phyloP scores from a whole-genome alignment of 2,329 filamentous ascomycete species.

The Sphaerulina musiva region DNA sequence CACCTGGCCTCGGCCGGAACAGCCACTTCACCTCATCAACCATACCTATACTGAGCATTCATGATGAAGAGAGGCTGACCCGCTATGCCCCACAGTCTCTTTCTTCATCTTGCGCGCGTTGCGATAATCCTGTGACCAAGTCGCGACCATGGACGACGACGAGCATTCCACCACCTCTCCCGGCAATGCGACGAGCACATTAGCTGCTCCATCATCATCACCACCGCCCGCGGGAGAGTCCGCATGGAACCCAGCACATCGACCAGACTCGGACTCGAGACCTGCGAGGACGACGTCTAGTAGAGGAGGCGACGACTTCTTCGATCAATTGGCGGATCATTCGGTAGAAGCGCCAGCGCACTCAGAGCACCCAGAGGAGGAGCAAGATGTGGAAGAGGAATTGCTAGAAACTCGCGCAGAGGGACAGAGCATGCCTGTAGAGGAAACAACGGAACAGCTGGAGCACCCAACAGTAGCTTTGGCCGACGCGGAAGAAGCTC shows the following conservation, averaged over 20 bases:
- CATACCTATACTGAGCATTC: not conserved
- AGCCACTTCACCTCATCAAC: not conserved
- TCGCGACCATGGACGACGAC: conserved; percentile 25
- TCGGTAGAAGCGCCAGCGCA: conserved; percentile 21
- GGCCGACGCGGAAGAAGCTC: conserved; percentile 14
- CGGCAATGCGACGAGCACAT: conserved; percentile 15
- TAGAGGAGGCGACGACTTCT: conserved; percentile 33
- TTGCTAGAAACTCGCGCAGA: conserved; percentile 5
- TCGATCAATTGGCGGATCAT: conserved; percentile 31
- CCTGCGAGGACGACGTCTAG: conserved; percentile 20
- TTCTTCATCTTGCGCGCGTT: not conserved
- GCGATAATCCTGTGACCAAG: not conserved
- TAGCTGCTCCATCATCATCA: not conserved
- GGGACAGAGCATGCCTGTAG: conserved; percentile 16
- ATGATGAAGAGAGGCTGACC: not conserved
- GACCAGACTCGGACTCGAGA: conserved; percentile 27
- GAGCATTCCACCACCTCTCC: conserved; percentile 34
- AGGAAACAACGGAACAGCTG: conserved; percentile 12
- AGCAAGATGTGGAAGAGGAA: conserved; percentile 4
- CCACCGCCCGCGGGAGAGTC: conserved; percentile 5
- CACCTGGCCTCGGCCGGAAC: not conserved
- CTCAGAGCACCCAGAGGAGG: conserved; percentile 3
- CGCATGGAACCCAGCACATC: conserved; percentile 52
- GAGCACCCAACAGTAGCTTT: conserved; percentile 11
- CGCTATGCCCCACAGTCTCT: not conserved